These are phyloP conservation scores for Alternaria gaisen DNA, from an alignment of 2,329 filamentous ascomycete genomes.

Conservation along the genomic window DNA sequence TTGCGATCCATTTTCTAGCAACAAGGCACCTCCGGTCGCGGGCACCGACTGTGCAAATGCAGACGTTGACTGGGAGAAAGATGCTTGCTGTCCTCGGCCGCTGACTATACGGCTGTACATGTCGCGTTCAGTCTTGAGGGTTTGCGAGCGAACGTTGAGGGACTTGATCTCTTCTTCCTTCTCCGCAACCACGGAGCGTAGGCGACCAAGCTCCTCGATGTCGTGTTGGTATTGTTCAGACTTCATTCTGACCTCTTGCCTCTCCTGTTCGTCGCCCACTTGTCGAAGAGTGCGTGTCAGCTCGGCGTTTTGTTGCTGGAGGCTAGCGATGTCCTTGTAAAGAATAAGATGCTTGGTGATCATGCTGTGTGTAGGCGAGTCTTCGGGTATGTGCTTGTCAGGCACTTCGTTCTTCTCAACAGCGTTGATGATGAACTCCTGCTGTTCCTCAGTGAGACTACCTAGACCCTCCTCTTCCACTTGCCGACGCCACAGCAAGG, in stretches of 20 bases:
- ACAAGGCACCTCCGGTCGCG: constrained; percentile 9
- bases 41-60: constrained; percentile 35
- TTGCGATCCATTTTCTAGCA: constrained; percentile 57
- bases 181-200: constrained; percentile 77
- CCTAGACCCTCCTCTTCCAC: constrained; percentile 81
- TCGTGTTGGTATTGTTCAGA: constrained; percentile 64
- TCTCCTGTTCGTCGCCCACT: constrained; percentile 88
- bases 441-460: constrained; percentile 75
- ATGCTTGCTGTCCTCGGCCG: constrained; percentile 71
- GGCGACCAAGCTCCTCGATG: constrained; percentile 74
- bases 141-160: constrained; percentile 84
- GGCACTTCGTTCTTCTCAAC: constrained; percentile 74
- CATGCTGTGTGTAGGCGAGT: constrained; percentile 85
- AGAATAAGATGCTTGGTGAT: constrained; percentile 90
- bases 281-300: constrained; percentile 83
- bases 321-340: constrained; percentile 83
- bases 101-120: constrained; percentile 97
- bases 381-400: constrained; percentile 69
- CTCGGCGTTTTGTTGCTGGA: constrained; percentile 88
- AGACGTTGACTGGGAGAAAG: constrained; percentile 27
- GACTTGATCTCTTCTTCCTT: constrained; percentile 87
- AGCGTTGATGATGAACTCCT: constrained; percentile 77
- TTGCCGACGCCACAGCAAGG: constrained; percentile 87
- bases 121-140: constrained; percentile 93
- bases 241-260: constrained; percentile 78